Evolutionary conservation across 176 grass and related monocot genomes (phyloP), one percentile per base, ranked within the genome.

Genomic region (Lolium perenne): DNA sequence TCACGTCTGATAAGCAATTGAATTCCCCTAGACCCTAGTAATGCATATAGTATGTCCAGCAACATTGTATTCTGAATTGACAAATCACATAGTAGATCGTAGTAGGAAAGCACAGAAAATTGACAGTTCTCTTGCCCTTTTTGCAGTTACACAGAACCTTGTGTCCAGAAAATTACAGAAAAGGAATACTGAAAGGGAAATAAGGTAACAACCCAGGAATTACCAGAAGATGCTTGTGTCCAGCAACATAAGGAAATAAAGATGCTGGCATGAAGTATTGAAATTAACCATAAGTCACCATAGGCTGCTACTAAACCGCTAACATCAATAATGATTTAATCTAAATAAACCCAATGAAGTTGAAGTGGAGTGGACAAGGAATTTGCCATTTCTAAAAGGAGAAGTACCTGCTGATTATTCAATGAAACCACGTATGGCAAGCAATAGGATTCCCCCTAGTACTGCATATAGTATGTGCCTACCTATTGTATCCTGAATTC

Each of bases 71-170:
- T 13, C 49, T 51, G 11, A 51, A 15, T 51, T 4, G 12, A 15
- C 12, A 51, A 15, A 51, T 51, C 49, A 51, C 12, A 2, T 3
- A 51, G 49, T 47, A 47, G 45, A 47, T 9, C 45, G 8, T 47
- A 47, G 45, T 47, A 47, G 5, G 45, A 47, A 47, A 47, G 8
- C 49, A 51, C 29, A 67, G 38, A 26, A 67, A 8, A 17, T 4
- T 29, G 21, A 4, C 20, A 14, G 16, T 47, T 38, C 29, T 7
- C 8, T 60, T 49, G 16, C 46, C 23, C 22, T 12, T 21, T 54
- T 26, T 17, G 47, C 4, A 63, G 15, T 29, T 90, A 29, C 70
- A 79, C 64, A 86, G 77, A 77, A 40, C 69, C 38, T 40, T 60
- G 49, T 29, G 29, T 29, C 29, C 29, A 29, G 29, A 29, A 29